Evolutionary conservation across 176 grass and related monocot genomes (phyloP).

Genomic region (Hordeum marinum): DNA sequence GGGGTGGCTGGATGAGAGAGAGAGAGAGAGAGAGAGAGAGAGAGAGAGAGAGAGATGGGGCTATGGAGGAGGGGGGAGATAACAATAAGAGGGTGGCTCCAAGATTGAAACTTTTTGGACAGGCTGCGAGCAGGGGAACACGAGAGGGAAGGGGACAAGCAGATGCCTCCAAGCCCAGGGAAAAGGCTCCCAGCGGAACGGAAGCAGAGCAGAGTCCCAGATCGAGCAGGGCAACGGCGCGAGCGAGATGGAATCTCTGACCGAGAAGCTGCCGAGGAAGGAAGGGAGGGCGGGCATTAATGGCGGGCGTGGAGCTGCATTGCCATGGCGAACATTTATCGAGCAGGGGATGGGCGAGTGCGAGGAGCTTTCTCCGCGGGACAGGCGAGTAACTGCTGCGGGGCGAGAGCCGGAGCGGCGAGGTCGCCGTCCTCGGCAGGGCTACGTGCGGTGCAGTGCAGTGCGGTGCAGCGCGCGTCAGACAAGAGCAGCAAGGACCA

Average conservation of each 20-base stretch:
- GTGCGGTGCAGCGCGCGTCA: constrained; percentile 9
- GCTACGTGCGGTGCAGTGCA: not conserved
- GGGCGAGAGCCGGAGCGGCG: not conserved
- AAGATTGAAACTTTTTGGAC: constrained; percentile 40
- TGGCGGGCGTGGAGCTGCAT: not conserved
- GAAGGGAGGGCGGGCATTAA: not conserved
- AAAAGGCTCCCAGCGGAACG: not conserved
- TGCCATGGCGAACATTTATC: constrained; percentile 2
- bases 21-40: not conserved
- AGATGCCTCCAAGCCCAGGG: constrained; percentile 29
- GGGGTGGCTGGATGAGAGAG: not conserved
- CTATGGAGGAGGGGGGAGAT: not conserved
- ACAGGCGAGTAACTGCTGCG: not conserved
- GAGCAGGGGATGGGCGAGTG: constrained; percentile 7
- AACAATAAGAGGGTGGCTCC: constrained; percentile 20
- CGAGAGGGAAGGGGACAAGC: constrained; percentile 27
- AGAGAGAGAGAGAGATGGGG: not conserved
- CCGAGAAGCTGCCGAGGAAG: not conserved
- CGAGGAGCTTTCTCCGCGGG: not conserved
- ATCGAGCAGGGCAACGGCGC: too few relatives aligned
- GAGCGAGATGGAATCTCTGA: not conserved
- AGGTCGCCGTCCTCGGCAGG: constrained; percentile 17
- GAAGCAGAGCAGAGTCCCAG: not conserved
- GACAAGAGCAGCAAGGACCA: not conserved
- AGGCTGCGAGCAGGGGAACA: not conserved